Evolutionary conservation across 2,329 filamentous ascomycete species (phyloP), one percentile per base, ranked within the genome.

Genomic region (Cytospora chrysosperma): DNA sequence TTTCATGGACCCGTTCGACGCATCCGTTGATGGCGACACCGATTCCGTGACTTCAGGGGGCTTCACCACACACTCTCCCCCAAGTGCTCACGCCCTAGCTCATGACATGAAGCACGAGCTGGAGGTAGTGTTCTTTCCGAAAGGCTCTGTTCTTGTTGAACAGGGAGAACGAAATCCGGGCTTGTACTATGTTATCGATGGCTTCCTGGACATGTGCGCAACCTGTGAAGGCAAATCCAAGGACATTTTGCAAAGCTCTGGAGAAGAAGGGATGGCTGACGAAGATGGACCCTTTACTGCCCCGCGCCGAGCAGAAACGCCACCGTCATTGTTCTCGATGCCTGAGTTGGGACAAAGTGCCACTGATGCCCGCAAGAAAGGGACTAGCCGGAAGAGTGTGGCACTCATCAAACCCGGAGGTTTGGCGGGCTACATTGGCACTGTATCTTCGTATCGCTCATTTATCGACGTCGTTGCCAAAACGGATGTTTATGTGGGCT

Each of bases 391-490:
- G 19, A 87, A 90, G 27, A 95, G 90, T 55, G 82, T 99, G 1
- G 95, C 93, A 59, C 80, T 98, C 69, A 93, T 97, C 68, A 99
- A 97, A 72, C 95, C 95, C 3, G 95, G 95, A 56, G 93, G 93
- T 0, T 83, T 99, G 40, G 94, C 95, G 59, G 96, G 95, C 0
- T 99, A 99, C 71, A 87, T 98, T 34, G 93, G 95, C 6, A 95
- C 93, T 0, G 89, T 99, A 21, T 97, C 95, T 2, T 97, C 93
- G 0, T 97, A 97, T 73, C 84, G 95, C 28, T 99, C 95, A 0
- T 97, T 98, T 73, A 95, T 97, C 24, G 94, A 98, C 72, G 93
- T 99, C 1, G 90, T 94, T 43, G 96, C 95, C 3, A 98, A 98
- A 77, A 99, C 96, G 0, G 95, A 99, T 76, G 95, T 98, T 2